phyloP scores from a whole-genome alignment of 257 asterid species.

The Ballota nigra region DNA sequence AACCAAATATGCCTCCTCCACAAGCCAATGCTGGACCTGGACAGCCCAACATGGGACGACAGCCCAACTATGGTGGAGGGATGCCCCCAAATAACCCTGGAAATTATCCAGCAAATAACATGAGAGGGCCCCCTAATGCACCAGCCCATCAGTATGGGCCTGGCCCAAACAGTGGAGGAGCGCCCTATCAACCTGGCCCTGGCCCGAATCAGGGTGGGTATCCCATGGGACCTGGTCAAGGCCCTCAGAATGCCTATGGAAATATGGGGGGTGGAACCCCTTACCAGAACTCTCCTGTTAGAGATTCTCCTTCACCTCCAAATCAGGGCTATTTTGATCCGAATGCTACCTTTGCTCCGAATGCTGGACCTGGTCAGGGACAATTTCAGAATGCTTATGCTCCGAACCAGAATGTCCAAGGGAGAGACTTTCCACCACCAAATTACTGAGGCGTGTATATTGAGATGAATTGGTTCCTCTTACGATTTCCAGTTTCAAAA shows the following conservation, averaged over 20 bases:
- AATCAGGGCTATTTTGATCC: conserved; percentile 29
- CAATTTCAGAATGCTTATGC: conserved; percentile 37
- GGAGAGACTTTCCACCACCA: conserved; percentile 44
- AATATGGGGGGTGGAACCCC: conserved; percentile 9
- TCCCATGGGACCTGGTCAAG: conserved; percentile 17
- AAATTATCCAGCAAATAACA: neutral
- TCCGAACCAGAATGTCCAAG: conserved; percentile 44
- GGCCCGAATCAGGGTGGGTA: conserved; percentile 26
- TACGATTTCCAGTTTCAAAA: conserved; percentile 12
- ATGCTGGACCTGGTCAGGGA: conserved; percentile 35
- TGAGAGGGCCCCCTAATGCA: conserved; percentile 26
- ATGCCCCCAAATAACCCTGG: conserved; percentile 22
- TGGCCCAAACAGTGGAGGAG: conserved; percentile 22
- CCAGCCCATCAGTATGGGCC: conserved; percentile 33
- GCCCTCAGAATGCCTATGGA: conserved; percentile 3
- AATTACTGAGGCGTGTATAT: conserved; percentile 30
- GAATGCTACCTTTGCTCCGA: conserved; percentile 31
- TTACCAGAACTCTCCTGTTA: conserved; percentile 28
- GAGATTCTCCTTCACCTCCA: conserved; percentile 23
- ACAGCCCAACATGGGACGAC: conserved; percentile 25
- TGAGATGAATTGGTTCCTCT: conserved; percentile 19
- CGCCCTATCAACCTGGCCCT: conserved; percentile 19
- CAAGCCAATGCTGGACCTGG: conserved; percentile 34
- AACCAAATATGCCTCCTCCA: conserved; percentile 26
- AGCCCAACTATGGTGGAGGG: conserved; percentile 19